Conservation (phyloP, 2,329 filamentous ascomycete species). For the Boeremia lycopersici region DNA sequence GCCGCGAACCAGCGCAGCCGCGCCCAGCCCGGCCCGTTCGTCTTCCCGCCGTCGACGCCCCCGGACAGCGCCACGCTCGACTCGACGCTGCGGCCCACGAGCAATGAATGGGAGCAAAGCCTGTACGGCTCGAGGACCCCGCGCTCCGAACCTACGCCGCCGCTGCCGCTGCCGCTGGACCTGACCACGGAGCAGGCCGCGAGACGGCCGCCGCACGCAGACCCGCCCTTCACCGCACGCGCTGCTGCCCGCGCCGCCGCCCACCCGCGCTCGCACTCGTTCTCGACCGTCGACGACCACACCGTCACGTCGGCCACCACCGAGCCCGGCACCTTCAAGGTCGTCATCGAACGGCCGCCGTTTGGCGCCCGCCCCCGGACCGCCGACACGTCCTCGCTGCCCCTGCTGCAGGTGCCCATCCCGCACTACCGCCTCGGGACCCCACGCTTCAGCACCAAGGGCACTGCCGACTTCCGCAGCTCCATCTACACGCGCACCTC, state of each 20-base stretch:
- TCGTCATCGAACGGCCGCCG: slow-evolving; percentile 75
- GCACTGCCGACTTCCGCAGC: slow-evolving; percentile 77
- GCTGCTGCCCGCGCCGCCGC: slow-evolving; percentile 22
- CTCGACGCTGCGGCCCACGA: slow-evolving; percentile 34
- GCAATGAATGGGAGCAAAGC: slow-evolving; percentile 47
- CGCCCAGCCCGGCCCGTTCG: slow-evolving; percentile 43
- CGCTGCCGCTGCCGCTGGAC: slow-evolving; percentile 27
- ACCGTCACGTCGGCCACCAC: slow-evolving; percentile 54
- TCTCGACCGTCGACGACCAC: slow-evolving; percentile 75
- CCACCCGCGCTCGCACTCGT: slow-evolving; percentile 68
- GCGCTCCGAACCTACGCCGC: slow-evolving; percentile 33
- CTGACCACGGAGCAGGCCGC: slow-evolving; percentile 11
- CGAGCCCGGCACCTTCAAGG: slow-evolving; percentile 74
- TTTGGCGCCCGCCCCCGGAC: slow-evolving; percentile 66
- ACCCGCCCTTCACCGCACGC: slow-evolving; percentile 16
- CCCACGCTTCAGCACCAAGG: slow-evolving; percentile 76
- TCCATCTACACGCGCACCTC: slow-evolving; percentile 76
- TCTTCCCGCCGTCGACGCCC: slow-evolving; percentile 48
- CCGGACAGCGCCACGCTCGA: slow-evolving; percentile 45
- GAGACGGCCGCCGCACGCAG: slow-evolving; percentile 6
- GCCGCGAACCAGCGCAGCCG: slow-evolving; percentile 42
- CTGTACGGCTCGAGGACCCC: slow-evolving; percentile 43
- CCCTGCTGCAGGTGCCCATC: slow-evolving; percentile 74
- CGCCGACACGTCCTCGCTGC: slow-evolving; percentile 60
- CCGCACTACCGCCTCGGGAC: slow-evolving; percentile 84